Conservation (phyloP, 139 green algal species). For the Chlamydomonas applanata region DNA sequence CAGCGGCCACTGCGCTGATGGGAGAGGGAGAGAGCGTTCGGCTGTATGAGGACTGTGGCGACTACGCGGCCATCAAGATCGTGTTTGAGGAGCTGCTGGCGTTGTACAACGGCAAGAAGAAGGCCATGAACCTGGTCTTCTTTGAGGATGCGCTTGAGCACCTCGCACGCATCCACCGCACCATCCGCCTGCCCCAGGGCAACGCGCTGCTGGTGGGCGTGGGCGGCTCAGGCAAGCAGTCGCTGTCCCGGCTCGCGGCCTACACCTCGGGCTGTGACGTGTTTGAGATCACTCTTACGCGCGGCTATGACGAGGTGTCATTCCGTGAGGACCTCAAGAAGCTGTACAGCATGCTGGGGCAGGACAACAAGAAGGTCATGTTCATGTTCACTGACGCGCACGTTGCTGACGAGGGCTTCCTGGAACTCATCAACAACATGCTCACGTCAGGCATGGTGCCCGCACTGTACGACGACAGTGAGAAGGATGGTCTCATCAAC, state of each 20-base stretch:
- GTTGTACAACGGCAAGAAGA: constrained; percentile 70
- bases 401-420: constrained; percentile 82
- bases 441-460: constrained; percentile 85
- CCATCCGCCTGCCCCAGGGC: constrained; percentile 65
- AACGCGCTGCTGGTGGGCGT: constrained; percentile 85
- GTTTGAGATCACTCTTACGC: constrained; percentile 86
- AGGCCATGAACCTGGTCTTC: constrained; percentile 79
- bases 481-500: constrained; percentile 67
- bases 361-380: constrained; percentile 74
- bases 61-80: constrained; percentile 64
- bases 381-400: constrained; percentile 87
- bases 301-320: constrained; percentile 78
- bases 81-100: constrained; percentile 70
- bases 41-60: constrained; percentile 76
- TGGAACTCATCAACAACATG: constrained; percentile 92
- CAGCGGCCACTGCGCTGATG: constrained; percentile 22
- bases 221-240: constrained; percentile 82
- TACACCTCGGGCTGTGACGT: constrained; percentile 70
- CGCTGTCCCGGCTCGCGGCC: constrained; percentile 49
- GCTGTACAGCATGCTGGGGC: constrained; percentile 72
- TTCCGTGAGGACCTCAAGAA: constrained; percentile 86
- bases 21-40: constrained; percentile 37
- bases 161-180: constrained; percentile 74
- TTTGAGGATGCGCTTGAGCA: constrained; percentile 87
- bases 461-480: constrained; percentile 76